Conservation (phyloP, 305 asterid genomes). For the Fraxinus dipetala region DNA sequence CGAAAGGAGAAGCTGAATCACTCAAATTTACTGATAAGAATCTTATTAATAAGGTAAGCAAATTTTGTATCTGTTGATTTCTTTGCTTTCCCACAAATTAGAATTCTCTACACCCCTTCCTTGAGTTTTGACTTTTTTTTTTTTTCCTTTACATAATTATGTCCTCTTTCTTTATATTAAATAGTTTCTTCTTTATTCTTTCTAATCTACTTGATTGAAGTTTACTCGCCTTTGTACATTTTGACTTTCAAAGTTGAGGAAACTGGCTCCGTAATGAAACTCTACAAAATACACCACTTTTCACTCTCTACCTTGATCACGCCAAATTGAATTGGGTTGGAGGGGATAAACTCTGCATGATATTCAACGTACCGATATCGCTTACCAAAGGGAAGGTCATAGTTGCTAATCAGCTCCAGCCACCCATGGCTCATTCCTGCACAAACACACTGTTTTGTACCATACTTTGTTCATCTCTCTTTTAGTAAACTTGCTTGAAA, state of each 20-base stretch:
- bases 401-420: background rate
- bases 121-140: background rate
- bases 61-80: constrained; percentile 1
- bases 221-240: background rate
- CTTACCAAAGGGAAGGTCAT: background rate
- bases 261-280: background rate
- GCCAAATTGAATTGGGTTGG: background rate
- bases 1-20: constrained; percentile 80
- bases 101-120: background rate
- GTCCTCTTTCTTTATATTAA: constrained; percentile 10
- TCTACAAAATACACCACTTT: background rate
- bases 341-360: background rate
- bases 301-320: background rate
- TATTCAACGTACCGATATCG: background rate
- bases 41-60: constrained; percentile 74
- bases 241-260: background rate
- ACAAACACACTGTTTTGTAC: background rate
- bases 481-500: background rate
- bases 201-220: background rate
- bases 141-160: constrained; percentile 8
- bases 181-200: constrained; percentile 3
- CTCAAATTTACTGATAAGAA: constrained; percentile 72
- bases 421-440: background rate
- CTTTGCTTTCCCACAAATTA: constrained; percentile 2
- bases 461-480: background rate